Evolutionary conservation across 805 yeast genomes (phyloP).

Genomic region (Candida boidinii): DNA sequence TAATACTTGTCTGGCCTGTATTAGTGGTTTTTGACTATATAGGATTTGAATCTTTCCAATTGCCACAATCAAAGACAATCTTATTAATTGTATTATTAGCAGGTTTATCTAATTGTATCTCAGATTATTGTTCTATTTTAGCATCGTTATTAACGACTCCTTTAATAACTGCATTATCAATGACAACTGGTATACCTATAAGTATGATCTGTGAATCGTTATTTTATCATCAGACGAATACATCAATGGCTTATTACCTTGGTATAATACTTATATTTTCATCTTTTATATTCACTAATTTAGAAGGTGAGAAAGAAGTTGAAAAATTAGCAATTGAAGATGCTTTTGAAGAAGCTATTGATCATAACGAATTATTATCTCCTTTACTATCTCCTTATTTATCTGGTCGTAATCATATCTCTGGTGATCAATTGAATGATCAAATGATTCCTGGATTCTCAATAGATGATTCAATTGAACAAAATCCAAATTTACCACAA

Average conservation of each 20-base stretch:
- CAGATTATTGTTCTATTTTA: slow-evolving; percentile 41
- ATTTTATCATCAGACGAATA: slow-evolving; percentile 24
- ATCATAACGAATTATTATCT: slow-evolving; percentile 34
- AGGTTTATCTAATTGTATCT: slow-evolving; percentile 36
- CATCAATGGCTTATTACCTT: slow-evolving; percentile 28
- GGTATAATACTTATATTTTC: slow-evolving; percentile 40
- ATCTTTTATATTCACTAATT: slow-evolving; percentile 38
- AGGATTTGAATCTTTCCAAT: slow-evolving; percentile 31
- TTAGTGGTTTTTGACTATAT: slow-evolving; percentile 26
- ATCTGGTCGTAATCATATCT: neutral
- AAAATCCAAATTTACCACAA: neutral
- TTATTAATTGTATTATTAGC: slow-evolving; percentile 28
- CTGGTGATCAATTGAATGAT: slow-evolving; percentile 4
- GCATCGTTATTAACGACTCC: slow-evolving; percentile 49
- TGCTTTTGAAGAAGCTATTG: slow-evolving; percentile 39
- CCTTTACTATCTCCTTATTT: slow-evolving; percentile 38
- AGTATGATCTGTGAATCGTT: slow-evolving; percentile 38
- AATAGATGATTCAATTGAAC: slow-evolving; percentile 8
- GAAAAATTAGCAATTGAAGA: slow-evolving; percentile 39
- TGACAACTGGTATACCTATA: slow-evolving; percentile 45
- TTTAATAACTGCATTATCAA: slow-evolving; percentile 39
- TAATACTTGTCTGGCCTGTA: slow-evolving; percentile 31
- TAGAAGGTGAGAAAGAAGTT: slow-evolving; percentile 35
- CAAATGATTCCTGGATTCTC: slow-evolving; percentile 18
- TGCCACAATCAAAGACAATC: slow-evolving; percentile 30